Conservation (phyloP, 345 rosid species). For the Turnera subulata region DNA sequence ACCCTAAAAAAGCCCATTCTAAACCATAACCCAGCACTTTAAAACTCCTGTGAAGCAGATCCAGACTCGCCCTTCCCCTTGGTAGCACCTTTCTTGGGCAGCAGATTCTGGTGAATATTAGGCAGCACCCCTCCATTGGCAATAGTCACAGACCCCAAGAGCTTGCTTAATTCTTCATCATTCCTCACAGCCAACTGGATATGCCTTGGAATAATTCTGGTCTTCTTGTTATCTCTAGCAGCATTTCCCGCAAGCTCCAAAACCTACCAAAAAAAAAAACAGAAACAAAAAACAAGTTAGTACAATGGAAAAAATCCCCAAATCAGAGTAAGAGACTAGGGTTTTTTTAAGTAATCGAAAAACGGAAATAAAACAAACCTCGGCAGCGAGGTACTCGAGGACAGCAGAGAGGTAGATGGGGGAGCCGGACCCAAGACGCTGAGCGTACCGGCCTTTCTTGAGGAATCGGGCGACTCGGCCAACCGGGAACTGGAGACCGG, state of each 20-base stretch:
- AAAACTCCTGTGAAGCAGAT: slow-evolving; percentile 17
- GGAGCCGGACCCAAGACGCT: slow-evolving; percentile 21
- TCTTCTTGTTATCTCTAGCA: slow-evolving; percentile 24
- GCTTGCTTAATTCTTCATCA: slow-evolving; percentile 23
- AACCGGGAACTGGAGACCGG: slow-evolving; percentile 25
- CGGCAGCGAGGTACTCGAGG: slow-evolving; percentile 25
- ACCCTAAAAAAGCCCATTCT: too few relatives aligned
- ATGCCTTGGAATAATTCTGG: slow-evolving; percentile 20
- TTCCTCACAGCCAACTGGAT: slow-evolving; percentile 22
- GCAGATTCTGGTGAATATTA: slow-evolving; percentile 14
- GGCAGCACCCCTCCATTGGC: slow-evolving; percentile 25
- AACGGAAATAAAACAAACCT: slow-evolving; percentile 3
- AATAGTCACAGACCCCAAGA: slow-evolving; percentile 18
- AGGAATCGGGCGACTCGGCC: slow-evolving; percentile 22
- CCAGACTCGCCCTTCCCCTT: slow-evolving; percentile 16
- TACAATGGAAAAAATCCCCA: too few relatives aligned
- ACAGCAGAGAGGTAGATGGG: slow-evolving; percentile 23
- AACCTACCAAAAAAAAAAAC: not conserved
- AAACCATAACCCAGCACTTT: not conserved
- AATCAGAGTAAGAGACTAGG: not conserved
- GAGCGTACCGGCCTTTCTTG: slow-evolving; percentile 15
- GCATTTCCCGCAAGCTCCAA: slow-evolving; percentile 27
- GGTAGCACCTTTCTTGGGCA: slow-evolving; percentile 13
- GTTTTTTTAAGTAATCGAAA: too few relatives aligned
- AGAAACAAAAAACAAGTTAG: not conserved